These are phyloP conservation scores for Papiliotrema fonsecae DNA, from an alignment of 1,284 basidiomycete species.

Conservation along the genomic window DNA sequence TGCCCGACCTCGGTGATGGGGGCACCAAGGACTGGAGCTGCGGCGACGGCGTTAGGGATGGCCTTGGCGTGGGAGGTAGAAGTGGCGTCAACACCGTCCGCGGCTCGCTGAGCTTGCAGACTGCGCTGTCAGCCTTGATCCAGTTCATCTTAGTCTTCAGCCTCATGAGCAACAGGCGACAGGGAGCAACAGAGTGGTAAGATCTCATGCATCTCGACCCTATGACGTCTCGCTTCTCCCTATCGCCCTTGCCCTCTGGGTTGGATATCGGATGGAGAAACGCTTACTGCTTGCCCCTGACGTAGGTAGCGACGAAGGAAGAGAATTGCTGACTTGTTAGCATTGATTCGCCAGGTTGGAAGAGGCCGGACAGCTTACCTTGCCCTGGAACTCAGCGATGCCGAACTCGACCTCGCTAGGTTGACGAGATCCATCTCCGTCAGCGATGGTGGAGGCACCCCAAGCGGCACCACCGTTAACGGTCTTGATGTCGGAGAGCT, in stretches of 20 bases:
- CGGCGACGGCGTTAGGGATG: background rate
- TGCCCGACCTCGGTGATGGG: background rate
- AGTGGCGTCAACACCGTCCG: background rate
- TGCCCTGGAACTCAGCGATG: slow-evolving; percentile 61
- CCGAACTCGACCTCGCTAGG: slow-evolving; percentile 61
- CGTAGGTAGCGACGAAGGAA: slow-evolving; percentile 38
- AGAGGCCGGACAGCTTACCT: slow-evolving; percentile 23
- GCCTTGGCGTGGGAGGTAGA: too few species aligned
- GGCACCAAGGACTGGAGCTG: background rate
- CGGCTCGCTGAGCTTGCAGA: background rate
- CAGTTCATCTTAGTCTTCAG: background rate
- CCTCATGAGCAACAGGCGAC: background rate
- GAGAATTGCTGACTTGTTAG: slow-evolving; percentile 34
- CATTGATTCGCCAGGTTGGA: background rate
- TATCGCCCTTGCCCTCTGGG: background rate
- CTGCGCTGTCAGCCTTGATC: background rate
- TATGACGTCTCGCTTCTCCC: background rate
- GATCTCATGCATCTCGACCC: background rate
- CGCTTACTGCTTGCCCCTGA: slow-evolving; percentile 37
- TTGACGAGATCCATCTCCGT: slow-evolving; percentile 59
- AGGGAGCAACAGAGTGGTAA: background rate
- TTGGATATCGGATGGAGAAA: background rate
- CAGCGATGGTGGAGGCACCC: slow-evolving; percentile 66
- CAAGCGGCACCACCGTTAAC: slow-evolving; percentile 64
- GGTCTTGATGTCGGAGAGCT: slow-evolving; percentile 59